Conservation (phyloP, 305 asterid species). For the Solanum hybrid region DNA sequence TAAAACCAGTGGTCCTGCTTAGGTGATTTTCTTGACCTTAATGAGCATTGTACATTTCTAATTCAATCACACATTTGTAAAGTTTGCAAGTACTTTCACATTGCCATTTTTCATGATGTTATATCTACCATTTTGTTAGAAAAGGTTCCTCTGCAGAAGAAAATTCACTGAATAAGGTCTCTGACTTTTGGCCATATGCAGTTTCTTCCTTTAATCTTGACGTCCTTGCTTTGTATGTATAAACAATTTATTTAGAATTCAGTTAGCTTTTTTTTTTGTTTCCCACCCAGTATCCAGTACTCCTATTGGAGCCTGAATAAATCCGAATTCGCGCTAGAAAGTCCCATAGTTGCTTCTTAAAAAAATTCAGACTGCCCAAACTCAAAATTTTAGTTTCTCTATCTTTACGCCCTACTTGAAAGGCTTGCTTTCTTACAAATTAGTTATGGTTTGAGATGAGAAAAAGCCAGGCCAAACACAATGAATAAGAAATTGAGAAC, state of each 20-base stretch:
- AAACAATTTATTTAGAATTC: not conserved
- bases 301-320: too few species aligned
- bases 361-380: not conserved
- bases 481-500: too few species aligned
- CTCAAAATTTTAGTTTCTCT: not conserved
- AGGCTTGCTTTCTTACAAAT: not conserved
- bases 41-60: conserved; percentile 26
- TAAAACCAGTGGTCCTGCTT: conserved; percentile 2
- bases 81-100: not conserved
- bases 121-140: not conserved
- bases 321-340: too few species aligned
- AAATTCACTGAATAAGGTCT: not conserved
- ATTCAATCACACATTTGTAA: conserved; percentile 5
- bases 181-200: not conserved
- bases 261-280: too few species aligned
- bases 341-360: not conserved
- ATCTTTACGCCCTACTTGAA: not conserved
- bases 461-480: not conserved
- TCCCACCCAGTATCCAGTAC: too few species aligned
- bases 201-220: not conserved
- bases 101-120: not conserved
- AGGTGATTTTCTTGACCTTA: conserved; percentile 25
- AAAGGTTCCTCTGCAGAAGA: not conserved
- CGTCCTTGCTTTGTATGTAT: too few species aligned
- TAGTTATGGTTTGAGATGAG: not conserved